Base-by-base conservation (phyloP, 1,284 basidiomycete genomes). In the Ustilago xerochloae region DNA sequence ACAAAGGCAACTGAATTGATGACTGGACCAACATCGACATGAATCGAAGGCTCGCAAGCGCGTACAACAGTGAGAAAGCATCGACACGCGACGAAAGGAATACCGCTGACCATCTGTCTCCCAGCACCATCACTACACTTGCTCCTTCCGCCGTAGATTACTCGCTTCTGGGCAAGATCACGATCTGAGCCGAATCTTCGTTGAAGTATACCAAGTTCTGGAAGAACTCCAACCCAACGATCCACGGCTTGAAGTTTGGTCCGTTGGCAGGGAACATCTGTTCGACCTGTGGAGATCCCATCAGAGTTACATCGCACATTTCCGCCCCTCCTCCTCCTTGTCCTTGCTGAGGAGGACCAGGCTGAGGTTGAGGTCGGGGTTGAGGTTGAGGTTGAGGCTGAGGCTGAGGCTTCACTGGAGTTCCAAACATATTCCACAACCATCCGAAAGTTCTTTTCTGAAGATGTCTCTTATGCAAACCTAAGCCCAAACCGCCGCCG, bases 131-230 rank as follows among this genome's bases (percentile, higher is more conserved):
- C n/a, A 22, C 1, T 20, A 41, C 6, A n/a, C n/a, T 43, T 20
- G 32, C 5, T n/a, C n/a, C 9, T 12, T n/a, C 29, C 48, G 33
- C n/a, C 46, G n/a, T 18, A 9, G 9, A 16, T 48, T 13, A 38
- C 9, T 41, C 10, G 22, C 41, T 63, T 12, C 63, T 41, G 4
- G 70, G 60, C 9, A 73, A 28, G 24, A 73, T 47, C 16, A 52
- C 48, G 5, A 54, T 67, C 30, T 38, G n/a, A 6, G 49, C 53
- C 8, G 41, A 52, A 13, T 73, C 64, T 18, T 67, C 15, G 36
- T 73, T 68, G 45, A 64, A 61, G 35, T 67, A 67, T 26, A 73
- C 57, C 29, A 73, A 28, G 5, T 51, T 38, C n/a, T 67, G 61
- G 38, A 73, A 73, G 33, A 68, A 73, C 24, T 73, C 61, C 15